Evolutionary conservation across 139 green algal species (phyloP), one percentile per base, ranked within the genome.

Genomic region (Chlorella vulgaris): DNA sequence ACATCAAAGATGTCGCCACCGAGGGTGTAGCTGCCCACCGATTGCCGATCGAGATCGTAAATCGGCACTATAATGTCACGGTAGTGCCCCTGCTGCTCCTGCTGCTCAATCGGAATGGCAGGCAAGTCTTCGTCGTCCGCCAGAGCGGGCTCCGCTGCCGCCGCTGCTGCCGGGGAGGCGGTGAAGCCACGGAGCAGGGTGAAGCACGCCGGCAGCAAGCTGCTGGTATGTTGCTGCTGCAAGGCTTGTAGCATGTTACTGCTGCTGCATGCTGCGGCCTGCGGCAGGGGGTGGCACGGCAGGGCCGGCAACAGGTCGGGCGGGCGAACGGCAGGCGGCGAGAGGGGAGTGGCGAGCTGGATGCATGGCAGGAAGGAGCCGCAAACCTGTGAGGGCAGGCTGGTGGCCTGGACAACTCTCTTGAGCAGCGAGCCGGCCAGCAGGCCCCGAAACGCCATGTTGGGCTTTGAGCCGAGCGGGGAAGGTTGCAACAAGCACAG

Each of bases 1-100:
- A n/a, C 47, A 58, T 58, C 47, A 58, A 58, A 58, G 47, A 58
- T 58, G 15, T 58, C 47, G 47, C 47, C 47, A 24, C 47, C 47
- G 15, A 58, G 47, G 47, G 47, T 58, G 15, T 58, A 83, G n/a
- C 40, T 73, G 24, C 86, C 88, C 24, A 91, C 73, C 69, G 69
- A 36, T 33, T 78, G 31, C 24, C 61, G 42, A 18, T 70, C 1
- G 6, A 85, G 60, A 69, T 82, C 38, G 36, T 60, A 79, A 33
- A 89, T 8, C 0, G 81, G 81, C 22, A 89, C 80, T 21, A 47
- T 36, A 1, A 80, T 33, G 65, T 86, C 81, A 2, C 51, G 69
- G 6, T 66, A 74, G 3, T 21, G 19, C 21, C 84, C 84, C 38
- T 85, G 75, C 42, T 75, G n/a, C 35, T 33, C 15, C 2, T 86